Conservation (phyloP, 1,284 basidiomycete species). For the Sparassis latifolia region DNA sequence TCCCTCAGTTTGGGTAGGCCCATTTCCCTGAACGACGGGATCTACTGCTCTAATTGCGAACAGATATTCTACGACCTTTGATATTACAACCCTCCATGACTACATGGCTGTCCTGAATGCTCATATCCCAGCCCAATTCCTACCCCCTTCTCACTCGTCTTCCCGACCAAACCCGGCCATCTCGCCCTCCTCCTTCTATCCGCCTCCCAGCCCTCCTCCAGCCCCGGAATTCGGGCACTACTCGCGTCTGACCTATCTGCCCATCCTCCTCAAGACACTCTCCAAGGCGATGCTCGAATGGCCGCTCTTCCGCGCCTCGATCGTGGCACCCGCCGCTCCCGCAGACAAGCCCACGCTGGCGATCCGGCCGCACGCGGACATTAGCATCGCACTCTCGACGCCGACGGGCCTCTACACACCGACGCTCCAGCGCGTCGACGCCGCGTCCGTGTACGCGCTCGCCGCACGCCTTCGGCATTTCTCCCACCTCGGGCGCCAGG, state of each 20-base stretch:
- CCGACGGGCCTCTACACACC: constrained; percentile 87
- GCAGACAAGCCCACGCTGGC: constrained; percentile 54
- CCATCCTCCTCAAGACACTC: constrained; percentile 83
- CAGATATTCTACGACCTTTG: constrained; percentile 76
- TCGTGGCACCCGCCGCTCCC: constrained; percentile 36
- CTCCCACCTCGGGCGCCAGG: constrained; percentile 57
- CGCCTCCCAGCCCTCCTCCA: constrained; percentile 31
- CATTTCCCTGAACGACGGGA: not conserved
- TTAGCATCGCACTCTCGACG: constrained; percentile 73
- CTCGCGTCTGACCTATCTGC: constrained; percentile 74
- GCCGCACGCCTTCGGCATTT: constrained; percentile 58
- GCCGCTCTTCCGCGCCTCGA: constrained; percentile 74
- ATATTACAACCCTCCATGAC: constrained; percentile 74
- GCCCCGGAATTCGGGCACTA: constrained; percentile 46
- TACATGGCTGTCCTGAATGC: constrained; percentile 66
- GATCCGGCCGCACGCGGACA: constrained; percentile 65
- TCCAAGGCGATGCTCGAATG: constrained; percentile 77
- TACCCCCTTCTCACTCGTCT: constrained; percentile 29
- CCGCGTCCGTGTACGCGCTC: constrained; percentile 57
- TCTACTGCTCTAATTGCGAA: not conserved
- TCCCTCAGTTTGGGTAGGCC: constrained; percentile 38
- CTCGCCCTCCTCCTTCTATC: constrained; percentile 36
- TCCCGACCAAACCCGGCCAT: constrained; percentile 10
- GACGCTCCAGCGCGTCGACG: constrained; percentile 61
- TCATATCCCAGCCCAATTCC: constrained; percentile 63